These are phyloP conservation scores for Cryoendolithus antarcticus DNA, from an alignment of 2,329 filamentous ascomycete species.

Conservation along the genomic window DNA sequence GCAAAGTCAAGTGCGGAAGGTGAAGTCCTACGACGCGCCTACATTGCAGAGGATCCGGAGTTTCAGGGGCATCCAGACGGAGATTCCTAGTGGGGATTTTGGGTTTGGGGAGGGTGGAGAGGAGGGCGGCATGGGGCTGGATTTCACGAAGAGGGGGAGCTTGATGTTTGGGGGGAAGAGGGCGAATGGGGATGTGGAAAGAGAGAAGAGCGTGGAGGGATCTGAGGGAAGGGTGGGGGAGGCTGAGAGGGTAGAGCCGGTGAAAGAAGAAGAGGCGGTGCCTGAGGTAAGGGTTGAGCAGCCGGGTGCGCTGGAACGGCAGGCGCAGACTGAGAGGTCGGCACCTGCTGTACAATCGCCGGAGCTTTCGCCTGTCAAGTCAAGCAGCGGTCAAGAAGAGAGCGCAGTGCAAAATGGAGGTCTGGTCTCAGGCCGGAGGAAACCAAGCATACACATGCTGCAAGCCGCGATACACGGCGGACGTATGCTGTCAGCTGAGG, in stretches of 20 bases:
- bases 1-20: too few relatives aligned
- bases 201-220: constrained; percentile 1
- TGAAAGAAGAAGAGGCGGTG: neutral
- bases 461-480: constrained; percentile 22
- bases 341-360: constrained; percentile 1
- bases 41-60: constrained; percentile 14
- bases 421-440: constrained; percentile 16
- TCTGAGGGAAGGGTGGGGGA: neutral
- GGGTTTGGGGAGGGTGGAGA: constrained; percentile 37
- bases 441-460: constrained; percentile 25
- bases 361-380: neutral
- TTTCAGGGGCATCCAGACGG: constrained; percentile 40
- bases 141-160: constrained; percentile 50
- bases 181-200: constrained; percentile 18
- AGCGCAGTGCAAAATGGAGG: neutral
- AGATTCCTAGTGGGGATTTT: constrained; percentile 38
- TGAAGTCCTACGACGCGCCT: neutral
- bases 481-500: constrained; percentile 49
- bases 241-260: neutral
- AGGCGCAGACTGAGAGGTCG: neutral
- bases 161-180: constrained; percentile 44
- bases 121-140: constrained; percentile 37
- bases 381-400: neutral
- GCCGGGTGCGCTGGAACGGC: neutral
- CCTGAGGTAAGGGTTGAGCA: neutral